Conservation (phyloP, 1,284 basidiomycete species). For the Trichosporon ovoides region DNA sequence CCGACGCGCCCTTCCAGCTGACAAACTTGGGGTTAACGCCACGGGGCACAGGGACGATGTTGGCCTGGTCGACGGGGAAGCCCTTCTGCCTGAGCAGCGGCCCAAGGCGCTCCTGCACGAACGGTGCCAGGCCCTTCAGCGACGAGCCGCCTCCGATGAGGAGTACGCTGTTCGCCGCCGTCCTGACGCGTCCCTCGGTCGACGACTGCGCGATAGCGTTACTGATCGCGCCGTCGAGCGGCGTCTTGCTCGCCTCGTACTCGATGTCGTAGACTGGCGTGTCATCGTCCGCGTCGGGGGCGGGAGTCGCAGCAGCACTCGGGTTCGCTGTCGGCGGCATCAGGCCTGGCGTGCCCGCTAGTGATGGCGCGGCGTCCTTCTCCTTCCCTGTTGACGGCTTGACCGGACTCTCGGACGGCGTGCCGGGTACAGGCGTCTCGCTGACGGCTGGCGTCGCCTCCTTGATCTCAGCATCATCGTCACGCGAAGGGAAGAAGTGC, state of each 20-base stretch:
- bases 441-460: constrained; percentile 11
- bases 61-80: constrained; percentile 78
- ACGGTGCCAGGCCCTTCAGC: constrained; percentile 44
- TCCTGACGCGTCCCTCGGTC: constrained; percentile 81
- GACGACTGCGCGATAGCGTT: constrained; percentile 79
- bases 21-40: constrained; percentile 85
- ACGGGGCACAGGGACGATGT: constrained; percentile 85
- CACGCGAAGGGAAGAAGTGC: constrained; percentile 58
- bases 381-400: not conserved
- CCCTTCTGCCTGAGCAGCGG: constrained; percentile 73
- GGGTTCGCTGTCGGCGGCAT: constrained; percentile 15
- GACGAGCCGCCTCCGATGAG: constrained; percentile 75
- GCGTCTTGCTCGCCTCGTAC: constrained; percentile 81
- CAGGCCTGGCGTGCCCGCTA: constrained; percentile 5
- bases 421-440: not conserved
- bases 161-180: constrained; percentile 81
- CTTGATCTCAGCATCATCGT: constrained; percentile 5
- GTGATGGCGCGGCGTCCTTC: not conserved
- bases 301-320: constrained; percentile 17
- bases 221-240: constrained; percentile 90
- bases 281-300: constrained; percentile 17
- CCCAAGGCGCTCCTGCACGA: constrained; percentile 41
- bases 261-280: constrained; percentile 19
- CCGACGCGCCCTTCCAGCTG: constrained; percentile 93
- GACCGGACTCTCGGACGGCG: not conserved